Percentiles rank a stretch among this genome's conserved stretches.
These are phyloP conservation scores for Tuber umbilicatum DNA, from an alignment of 495 filamentous ascomycete genomes.

Conservation along the genomic window DNA sequence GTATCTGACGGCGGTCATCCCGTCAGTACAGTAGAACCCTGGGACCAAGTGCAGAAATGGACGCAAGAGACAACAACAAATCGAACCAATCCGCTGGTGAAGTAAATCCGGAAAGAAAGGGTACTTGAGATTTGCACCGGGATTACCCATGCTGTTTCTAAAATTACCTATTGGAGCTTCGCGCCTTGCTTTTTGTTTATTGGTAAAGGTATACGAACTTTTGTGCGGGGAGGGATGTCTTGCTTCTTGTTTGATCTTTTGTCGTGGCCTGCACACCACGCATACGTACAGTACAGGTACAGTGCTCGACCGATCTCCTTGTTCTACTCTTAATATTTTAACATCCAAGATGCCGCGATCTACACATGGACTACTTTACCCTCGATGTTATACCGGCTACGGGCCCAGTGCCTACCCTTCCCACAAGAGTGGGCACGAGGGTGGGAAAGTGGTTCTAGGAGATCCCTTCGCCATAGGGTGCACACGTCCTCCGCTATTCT, in stretches of 20 bases:
- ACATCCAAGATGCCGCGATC: not conserved
- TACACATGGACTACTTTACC: conserved; percentile 1
- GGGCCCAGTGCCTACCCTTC: conserved; percentile 12
- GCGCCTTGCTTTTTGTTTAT: not conserved
- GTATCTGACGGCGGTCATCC: not conserved
- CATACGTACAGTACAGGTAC: no score
- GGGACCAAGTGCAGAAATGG: not conserved
- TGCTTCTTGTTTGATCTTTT: no score
- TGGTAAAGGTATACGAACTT: not conserved
- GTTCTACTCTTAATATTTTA: conserved; percentile 9
- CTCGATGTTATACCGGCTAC: conserved; percentile 5
- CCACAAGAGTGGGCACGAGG: conserved; percentile 36
- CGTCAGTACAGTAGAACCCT: not conserved
- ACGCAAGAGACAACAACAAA: not conserved
- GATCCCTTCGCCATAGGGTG: conserved; percentile 37
- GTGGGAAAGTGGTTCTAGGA: conserved; percentile 26
- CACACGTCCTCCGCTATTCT: conserved; percentile 4
- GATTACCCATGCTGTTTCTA: not conserved
- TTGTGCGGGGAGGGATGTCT: not conserved
- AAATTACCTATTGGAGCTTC: not conserved
- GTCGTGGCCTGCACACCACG: no score
- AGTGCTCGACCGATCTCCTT: conserved; percentile 8
- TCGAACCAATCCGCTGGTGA: not conserved
- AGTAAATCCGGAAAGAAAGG: not conserved
- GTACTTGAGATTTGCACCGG: not conserved